These are phyloP conservation scores for Penicillium brevicompactum DNA, from an alignment of 2,329 filamentous ascomycete species.

Conservation along the genomic window DNA sequence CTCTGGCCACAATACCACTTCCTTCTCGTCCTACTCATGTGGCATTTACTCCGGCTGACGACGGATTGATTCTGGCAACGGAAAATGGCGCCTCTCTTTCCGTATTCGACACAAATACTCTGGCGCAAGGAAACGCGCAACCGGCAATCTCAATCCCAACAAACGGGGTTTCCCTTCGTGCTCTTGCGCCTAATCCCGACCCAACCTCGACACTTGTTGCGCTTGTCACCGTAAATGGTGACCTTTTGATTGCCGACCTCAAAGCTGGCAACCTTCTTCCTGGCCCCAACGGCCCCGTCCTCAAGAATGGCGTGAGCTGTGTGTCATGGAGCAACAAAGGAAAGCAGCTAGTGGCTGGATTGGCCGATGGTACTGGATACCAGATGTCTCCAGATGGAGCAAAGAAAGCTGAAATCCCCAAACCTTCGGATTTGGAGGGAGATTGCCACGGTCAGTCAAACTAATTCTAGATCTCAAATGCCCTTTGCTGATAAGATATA, in stretches of 20 bases:
- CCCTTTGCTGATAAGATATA: constrained; percentile 20
- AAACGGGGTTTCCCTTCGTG: constrained; percentile 71
- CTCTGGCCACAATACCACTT: constrained; percentile 72
- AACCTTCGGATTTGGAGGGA: constrained; percentile 66
- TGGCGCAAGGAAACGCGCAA: constrained; percentile 68
- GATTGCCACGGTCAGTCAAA: constrained; percentile 65
- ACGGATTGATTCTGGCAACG: constrained; percentile 78
- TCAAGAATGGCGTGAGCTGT: constrained; percentile 77
- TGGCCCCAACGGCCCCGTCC: constrained; percentile 62
- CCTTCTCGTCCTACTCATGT: constrained; percentile 81
- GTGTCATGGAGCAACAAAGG: constrained; percentile 90
- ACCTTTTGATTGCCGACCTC: constrained; percentile 81
- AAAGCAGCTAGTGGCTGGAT: constrained; percentile 87
- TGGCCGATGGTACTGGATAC: constrained; percentile 74
- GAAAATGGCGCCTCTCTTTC: constrained; percentile 79
- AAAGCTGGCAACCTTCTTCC: constrained; percentile 63
- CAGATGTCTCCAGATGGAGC: constrained; percentile 84
- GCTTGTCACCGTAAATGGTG: constrained; percentile 76
- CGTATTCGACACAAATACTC: constrained; percentile 73
- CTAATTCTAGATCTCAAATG: background rate
- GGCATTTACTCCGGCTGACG: constrained; percentile 87
- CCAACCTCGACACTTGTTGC: constrained; percentile 70
- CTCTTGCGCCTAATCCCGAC: constrained; percentile 78
- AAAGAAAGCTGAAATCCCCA: constrained; percentile 76
- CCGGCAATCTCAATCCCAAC: constrained; percentile 76